Percentiles rank a stretch among this genome's conserved stretches.
Evolutionary conservation across 192 early-diverging fungal genomes (phyloP).

Genomic region (Linderina pennispora): DNA sequence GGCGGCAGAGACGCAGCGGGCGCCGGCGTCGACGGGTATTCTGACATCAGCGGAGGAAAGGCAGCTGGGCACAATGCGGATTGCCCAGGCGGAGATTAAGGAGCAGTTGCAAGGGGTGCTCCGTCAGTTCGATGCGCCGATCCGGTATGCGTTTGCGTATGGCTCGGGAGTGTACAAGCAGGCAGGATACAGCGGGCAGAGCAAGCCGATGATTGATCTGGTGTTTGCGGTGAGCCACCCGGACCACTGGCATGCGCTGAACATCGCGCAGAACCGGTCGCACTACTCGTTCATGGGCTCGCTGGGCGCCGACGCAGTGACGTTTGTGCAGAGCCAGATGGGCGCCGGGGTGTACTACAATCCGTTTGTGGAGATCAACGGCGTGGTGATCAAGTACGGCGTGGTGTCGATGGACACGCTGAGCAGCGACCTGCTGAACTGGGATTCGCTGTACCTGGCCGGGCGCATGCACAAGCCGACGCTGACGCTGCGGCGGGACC

Average conservation of each 20-base stretch:
- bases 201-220: conserved; percentile 87
- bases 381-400: conserved; percentile 89
- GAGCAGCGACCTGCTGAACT: conserved; percentile 83
- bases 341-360: conserved; percentile 97
- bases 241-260: conserved; percentile 95
- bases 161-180: conserved; percentile 94
- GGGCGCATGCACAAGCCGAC: conserved; percentile 96
- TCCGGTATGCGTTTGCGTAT: conserved; percentile 81
- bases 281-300: conserved; percentile 85
- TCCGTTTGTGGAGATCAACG: conserved; percentile 82
- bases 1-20: background rate
- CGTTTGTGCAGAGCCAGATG: conserved; percentile 71
- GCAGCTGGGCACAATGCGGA: conserved; percentile 23
- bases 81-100: conserved; percentile 15
- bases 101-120: conserved; percentile 14
- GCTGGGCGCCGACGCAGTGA: conserved; percentile 67
- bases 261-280: conserved; percentile 81
- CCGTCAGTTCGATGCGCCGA: conserved; percentile 26
- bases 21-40: conserved; percentile 2
- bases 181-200: conserved; percentile 58
- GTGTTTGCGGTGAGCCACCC: conserved; percentile 95
- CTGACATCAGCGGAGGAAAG: conserved; percentile 22
- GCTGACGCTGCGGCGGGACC: conserved; percentile 40
- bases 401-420: conserved; percentile 89
- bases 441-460: conserved; percentile 93